Evolutionary conservation across 371 early-diverging fungal genomes (phyloP).

Genomic region (Circinella umbellata): DNA sequence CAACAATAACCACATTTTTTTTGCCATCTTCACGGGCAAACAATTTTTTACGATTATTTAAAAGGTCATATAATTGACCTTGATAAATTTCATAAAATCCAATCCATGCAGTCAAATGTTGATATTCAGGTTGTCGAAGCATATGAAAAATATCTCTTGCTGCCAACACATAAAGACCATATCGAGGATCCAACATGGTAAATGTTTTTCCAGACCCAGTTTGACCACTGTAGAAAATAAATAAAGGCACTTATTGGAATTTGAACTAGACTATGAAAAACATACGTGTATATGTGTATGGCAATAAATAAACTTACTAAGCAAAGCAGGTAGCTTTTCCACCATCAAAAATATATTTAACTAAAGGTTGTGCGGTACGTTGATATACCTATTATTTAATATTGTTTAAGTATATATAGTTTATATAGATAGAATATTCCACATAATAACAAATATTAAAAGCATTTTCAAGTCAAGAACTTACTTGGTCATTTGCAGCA

Average conservation of each 20-base stretch:
- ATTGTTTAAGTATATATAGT: background rate
- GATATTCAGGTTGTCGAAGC: conserved; percentile 74
- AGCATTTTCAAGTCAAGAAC: background rate
- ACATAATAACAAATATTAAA: no score
- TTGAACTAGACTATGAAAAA: background rate
- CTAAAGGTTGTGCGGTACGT: conserved; percentile 87
- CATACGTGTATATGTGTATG: background rate
- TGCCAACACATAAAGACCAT: conserved; percentile 89
- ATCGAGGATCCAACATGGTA: conserved; percentile 90
- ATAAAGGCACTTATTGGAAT: background rate
- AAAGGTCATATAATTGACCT: conserved; percentile 91
- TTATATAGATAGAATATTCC: background rate
- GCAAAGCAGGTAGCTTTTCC: conserved; percentile 98
- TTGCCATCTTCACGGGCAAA: conserved; percentile 95
- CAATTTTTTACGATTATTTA: conserved; percentile 85
- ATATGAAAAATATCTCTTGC: conserved; percentile 86
- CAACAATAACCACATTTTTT: conserved; percentile 86
- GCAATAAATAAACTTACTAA: conserved; percentile 63
- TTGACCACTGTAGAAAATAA: conserved; percentile 73
- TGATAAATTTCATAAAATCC: conserved; percentile 97
- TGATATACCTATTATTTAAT: conserved; percentile 54
- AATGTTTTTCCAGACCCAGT: conserved; percentile 95
- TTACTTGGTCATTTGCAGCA: conserved; percentile 79
- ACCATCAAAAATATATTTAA: conserved; percentile 89
- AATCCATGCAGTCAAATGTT: conserved; percentile 77